A percentile compares a stretch with the other conserved stretches of the same genome.
Evolutionary conservation across 768 basidiomycete genomes (phyloP).

Genomic region (Amylocystis lapponica): DNA sequence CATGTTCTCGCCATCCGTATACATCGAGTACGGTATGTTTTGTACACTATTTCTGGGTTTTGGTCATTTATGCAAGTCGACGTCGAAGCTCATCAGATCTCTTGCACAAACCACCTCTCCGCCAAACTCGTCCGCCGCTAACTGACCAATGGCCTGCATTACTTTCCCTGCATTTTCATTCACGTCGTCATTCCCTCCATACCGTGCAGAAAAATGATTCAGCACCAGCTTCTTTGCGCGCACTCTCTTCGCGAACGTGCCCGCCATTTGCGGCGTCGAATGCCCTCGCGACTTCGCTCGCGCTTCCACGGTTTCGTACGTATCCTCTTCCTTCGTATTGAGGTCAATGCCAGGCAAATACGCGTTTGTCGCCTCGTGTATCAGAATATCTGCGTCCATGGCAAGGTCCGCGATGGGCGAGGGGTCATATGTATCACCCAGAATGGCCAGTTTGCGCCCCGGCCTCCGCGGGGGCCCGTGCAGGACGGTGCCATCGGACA

Average conservation of each 20-base stretch:
- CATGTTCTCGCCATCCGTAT: slow-evolving; percentile 7
- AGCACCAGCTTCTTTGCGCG: slow-evolving; percentile 58
- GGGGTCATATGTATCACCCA: slow-evolving; percentile 84
- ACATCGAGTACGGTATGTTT: slow-evolving; percentile 1
- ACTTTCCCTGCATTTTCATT: slow-evolving; percentile 42
- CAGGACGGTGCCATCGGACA: slow-evolving; percentile 69
- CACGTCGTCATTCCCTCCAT: slow-evolving; percentile 58
- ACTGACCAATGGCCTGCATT: slow-evolving; percentile 56
- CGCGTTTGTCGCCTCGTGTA: slow-evolving; percentile 91
- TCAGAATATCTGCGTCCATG: slow-evolving; percentile 59
- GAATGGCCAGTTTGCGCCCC: slow-evolving; percentile 73
- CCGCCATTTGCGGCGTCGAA: slow-evolving; percentile 91
- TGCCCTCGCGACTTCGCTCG: slow-evolving; percentile 76
- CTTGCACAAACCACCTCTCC: slow-evolving; percentile 63
- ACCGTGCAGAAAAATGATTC: slow-evolving; percentile 84
- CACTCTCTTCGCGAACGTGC: slow-evolving; percentile 64
- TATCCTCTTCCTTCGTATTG: slow-evolving; percentile 53
- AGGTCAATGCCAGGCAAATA: slow-evolving; percentile 63
- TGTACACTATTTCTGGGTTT: slow-evolving; percentile 5
- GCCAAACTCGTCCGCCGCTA: slow-evolving; percentile 51
- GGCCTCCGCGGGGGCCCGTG: slow-evolving; percentile 57
- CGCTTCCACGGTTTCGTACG: slow-evolving; percentile 52
- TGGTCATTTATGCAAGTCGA: slow-evolving; percentile 31
- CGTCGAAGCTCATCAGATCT: slow-evolving; percentile 69
- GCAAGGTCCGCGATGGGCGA: slow-evolving; percentile 59